phyloP scores from a whole-genome alignment of 192 early-diverging fungal species.

The Backusella tuberculispora region DNA sequence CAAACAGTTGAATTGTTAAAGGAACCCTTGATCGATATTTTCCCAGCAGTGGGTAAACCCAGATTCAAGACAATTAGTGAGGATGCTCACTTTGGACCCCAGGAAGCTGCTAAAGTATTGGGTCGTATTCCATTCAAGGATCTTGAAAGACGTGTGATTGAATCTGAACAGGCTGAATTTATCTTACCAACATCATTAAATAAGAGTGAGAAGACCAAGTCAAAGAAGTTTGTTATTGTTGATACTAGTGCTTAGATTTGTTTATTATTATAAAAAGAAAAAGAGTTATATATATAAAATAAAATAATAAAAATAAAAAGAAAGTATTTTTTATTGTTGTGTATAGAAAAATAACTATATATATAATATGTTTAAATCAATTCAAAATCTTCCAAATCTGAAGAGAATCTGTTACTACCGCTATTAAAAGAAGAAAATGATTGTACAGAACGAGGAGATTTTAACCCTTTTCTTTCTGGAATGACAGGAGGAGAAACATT shows the following conservation, averaged over 20 bases:
- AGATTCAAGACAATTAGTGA: constrained; percentile 85
- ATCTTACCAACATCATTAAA: constrained; percentile 24
- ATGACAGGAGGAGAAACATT: not conserved
- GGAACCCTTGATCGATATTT: constrained; percentile 62
- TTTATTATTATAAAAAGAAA: constrained; percentile 14
- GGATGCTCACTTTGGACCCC: constrained; percentile 68
- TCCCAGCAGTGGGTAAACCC: constrained; percentile 68
- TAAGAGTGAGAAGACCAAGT: constrained; percentile 19
- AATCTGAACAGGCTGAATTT: constrained; percentile 27
- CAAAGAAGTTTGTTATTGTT: constrained; percentile 50
- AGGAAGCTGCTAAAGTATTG: constrained; percentile 82
- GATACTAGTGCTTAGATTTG: constrained; percentile 39
- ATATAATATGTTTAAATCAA: not conserved
- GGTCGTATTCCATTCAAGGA: constrained; percentile 62
- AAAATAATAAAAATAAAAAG: constrained; percentile 11
- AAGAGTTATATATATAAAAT: not conserved
- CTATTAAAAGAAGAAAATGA: not conserved
- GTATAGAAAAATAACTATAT: too few species aligned
- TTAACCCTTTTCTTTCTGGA: not conserved
- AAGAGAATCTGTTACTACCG: not conserved
- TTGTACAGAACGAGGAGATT: not conserved
- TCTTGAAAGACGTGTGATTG: constrained; percentile 44
- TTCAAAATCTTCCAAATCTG: constrained; percentile 22
- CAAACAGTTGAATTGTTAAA: constrained; percentile 30
- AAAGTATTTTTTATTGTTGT: not conserved